Conservation (phyloP, 1,284 basidiomycete genomes). For the Sanghuangporus weigelae region DNA sequence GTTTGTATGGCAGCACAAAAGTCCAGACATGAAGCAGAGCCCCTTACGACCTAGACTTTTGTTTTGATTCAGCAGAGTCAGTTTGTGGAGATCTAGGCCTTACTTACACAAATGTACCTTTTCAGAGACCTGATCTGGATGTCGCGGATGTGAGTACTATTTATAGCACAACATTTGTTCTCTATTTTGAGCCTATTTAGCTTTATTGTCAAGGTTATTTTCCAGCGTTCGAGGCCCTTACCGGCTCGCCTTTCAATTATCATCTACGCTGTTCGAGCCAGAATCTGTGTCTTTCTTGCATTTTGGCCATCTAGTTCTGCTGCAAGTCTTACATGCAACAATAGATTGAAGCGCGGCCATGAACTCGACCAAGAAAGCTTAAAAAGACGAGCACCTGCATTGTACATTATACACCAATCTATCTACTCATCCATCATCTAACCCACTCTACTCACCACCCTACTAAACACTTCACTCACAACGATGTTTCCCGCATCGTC, state of each 20-base stretch:
- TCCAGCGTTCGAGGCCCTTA: neutral
- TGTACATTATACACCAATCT: neutral
- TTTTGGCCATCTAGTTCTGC: too few relatives aligned
- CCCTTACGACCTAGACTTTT: too few relatives aligned
- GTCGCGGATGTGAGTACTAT: slow-evolving; percentile 7
- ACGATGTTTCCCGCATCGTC: slow-evolving; percentile 7
- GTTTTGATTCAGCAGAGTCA: too few relatives aligned
- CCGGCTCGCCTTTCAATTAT: neutral
- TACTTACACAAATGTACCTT: neutral
- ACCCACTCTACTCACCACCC: neutral
- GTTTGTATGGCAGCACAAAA: too few relatives aligned
- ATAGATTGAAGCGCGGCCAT: too few relatives aligned
- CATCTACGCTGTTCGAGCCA: neutral
- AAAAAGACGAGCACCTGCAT: too few relatives aligned
- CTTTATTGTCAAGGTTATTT: neutral
- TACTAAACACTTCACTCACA: neutral
- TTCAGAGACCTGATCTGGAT: neutral
- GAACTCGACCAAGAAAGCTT: too few relatives aligned
- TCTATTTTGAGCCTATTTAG: neutral
- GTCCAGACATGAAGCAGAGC: too few relatives aligned
- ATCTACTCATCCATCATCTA: neutral
- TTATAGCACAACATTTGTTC: neutral
- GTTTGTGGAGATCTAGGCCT: too few relatives aligned
- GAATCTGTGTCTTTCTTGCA: neutral
- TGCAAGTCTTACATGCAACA: too few relatives aligned